Base-by-base conservation (phyloP, 179 eudicot genomes). In the Beta macrorhiza region DNA sequence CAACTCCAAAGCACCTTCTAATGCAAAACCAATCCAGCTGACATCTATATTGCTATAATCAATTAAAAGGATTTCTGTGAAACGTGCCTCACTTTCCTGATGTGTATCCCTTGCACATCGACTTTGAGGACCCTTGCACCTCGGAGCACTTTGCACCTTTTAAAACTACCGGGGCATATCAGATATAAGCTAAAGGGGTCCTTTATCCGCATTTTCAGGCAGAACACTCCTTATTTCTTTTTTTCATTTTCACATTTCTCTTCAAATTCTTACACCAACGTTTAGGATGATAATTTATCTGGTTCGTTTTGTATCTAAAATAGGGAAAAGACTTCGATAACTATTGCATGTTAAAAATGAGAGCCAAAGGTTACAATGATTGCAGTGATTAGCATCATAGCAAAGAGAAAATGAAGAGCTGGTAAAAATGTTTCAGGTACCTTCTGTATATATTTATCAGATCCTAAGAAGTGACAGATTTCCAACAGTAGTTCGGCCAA, bases 401-500 rank as follows among this genome's bases (percentile, higher is more conserved):
- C 64, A 25, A 45, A 62, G 51, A 19, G 77, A 73, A 81, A 74
- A 16, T 70, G 49, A 76, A 29, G 29, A 69, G 49, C 74, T 37
- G 49, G 37, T n/a, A 29, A 4, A 69, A 8, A 49, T 7, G 53
- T 62, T 81, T 44, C 53, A 78, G 62, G 72, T 86, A 96, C 99
- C 99, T 92, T 94, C 56, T 91, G 92, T 57, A 91, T 81, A 86
- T 89, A 92, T 2, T 86, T 59, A 68, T 86, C 87, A 80, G 93
- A 87, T 73, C 91, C 88, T 78, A 96, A 79, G 53, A 94, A 90
- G 83, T 92, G 98, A 79, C 97, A 96, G 74, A 94, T 89, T 84
- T 96, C 98, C 86, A 94, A 90, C 87, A 96, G 83, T 82, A 96
- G 93, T 88, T 96, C 99, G 76, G 89, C 89, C 83, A 92, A 86